Evolutionary conservation across 805 yeast genomes (phyloP), one percentile per base, ranked within the genome.

Genomic region (Priceomyces castillae): DNA sequence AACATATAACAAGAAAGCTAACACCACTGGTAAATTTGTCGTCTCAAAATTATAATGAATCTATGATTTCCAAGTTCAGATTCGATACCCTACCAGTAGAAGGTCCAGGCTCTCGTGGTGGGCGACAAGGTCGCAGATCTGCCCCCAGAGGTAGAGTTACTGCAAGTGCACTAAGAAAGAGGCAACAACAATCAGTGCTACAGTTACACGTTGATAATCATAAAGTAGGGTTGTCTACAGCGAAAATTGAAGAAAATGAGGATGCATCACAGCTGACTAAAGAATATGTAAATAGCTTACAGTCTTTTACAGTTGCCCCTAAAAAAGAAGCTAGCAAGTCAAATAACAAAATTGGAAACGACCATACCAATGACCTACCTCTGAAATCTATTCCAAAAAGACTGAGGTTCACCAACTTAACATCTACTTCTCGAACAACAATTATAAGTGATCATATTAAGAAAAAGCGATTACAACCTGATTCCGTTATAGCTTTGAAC

Each of bases 91-190:
- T 51, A 17, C 72, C 72, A 0, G 45, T 69, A 1, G 65, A 58
- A 39, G 73, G 73, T 0, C 71, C 71, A 1, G 73, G 72, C 3
- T 65, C 71, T 9, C 55, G 73, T 16, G 73, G 74, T 4, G 73
- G 73, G 2, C 59, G 52, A 37, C 36, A 43, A 9, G 50, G 49
- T 3, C 43, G 53, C 3, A 42, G 55, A 26, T 37, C 40, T 40
- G 43, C 40, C 18, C 62, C 59, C 26, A 48, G 55, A 33, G 71
- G 67, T 4, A 54, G 55, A 43, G 47, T 65, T 16, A 61, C 62
- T n/a, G 49, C 56, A 1, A 51, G 52, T 7, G 43, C 51, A 7
- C 25, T 55, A 15, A 42, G 53, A 31, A 59, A 54, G 38, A 51
- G 54, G 46, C 52, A 59, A 40, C 57, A 57, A 30, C 58, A 49